Evolutionary conservation across 192 early-diverging fungal species (phyloP).

Genomic region (Umbelopsis isabellina): DNA sequence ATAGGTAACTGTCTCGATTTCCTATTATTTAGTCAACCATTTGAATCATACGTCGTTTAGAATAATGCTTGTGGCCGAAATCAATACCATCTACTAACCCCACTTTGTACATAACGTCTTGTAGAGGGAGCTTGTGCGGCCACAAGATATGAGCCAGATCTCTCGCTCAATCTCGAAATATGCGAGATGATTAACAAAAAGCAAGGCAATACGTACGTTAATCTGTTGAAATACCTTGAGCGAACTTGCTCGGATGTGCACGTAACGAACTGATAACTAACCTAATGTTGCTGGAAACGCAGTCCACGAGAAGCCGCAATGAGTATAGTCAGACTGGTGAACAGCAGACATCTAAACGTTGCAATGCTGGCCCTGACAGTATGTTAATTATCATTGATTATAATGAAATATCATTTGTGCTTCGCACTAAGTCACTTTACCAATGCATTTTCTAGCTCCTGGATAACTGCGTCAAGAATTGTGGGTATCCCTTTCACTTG

Average conservation of each 20-base stretch:
- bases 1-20: neutral
- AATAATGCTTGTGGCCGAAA: neutral
- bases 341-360: constrained; percentile 57
- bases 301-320: constrained; percentile 78
- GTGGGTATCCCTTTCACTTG: constrained; percentile 96
- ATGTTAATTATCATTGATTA: neutral
- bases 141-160: constrained; percentile 71
- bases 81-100: neutral
- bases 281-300: neutral
- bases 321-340: constrained; percentile 67
- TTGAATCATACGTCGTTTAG: neutral
- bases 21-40: constrained; percentile 18
- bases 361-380: constrained; percentile 70
- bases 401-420: neutral
- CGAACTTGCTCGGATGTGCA: neutral
- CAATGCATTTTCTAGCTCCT: constrained; percentile 62
- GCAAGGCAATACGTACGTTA: constrained; percentile 75
- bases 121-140: constrained; percentile 80
- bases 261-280: neutral
- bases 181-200: constrained; percentile 94
- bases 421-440: neutral
- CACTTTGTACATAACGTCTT: too few relatives aligned
- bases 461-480: constrained; percentile 98
- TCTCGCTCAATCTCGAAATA: constrained; percentile 92
- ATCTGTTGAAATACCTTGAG: neutral